These are phyloP conservation scores for Aegilops speltoides DNA, from an alignment of 176 grass and related monocot species.

Conservation along the genomic window DNA sequence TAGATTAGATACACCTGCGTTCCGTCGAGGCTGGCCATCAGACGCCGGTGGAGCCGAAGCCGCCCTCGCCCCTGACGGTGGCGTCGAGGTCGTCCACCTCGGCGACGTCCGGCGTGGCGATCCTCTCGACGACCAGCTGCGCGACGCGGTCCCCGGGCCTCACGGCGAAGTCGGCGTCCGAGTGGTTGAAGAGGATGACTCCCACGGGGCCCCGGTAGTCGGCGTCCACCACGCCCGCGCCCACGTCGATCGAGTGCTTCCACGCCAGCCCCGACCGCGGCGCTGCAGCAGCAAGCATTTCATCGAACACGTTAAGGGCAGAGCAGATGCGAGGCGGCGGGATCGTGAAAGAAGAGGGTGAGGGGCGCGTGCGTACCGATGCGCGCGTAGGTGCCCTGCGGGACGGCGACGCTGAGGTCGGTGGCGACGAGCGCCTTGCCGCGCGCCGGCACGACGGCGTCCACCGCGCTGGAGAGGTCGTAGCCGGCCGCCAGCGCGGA, in stretches of 20 bases:
- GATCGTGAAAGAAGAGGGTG: background rate
- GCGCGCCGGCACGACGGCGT: conserved; percentile 32
- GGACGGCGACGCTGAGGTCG: conserved; percentile 57
- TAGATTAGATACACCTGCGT: background rate
- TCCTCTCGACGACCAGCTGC: conserved; percentile 49
- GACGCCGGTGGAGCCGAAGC: conserved; percentile 40
- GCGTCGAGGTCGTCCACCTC: conserved; percentile 51
- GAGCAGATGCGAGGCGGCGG: rapidly evolving
- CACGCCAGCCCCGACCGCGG: conserved; percentile 47
- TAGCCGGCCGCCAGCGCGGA: background rate
- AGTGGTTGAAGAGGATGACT: conserved; percentile 69
- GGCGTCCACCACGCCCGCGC: background rate
- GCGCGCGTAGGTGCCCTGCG: conserved; percentile 57
- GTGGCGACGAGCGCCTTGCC: conserved; percentile 59
- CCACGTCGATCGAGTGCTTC: conserved; percentile 56
- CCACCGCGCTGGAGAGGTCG: conserved; percentile 3
- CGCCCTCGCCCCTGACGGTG: conserved; percentile 31
- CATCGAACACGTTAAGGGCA: background rate
- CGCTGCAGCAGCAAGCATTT: background rate
- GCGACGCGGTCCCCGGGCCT: conserved; percentile 46
- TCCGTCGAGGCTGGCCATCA: background rate
- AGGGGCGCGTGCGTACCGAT: conserved; percentile 44
- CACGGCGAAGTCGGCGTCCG: conserved; percentile 46
- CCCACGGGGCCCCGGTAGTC: conserved; percentile 55
- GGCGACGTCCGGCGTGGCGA: conserved; percentile 50